Conservation (phyloP, 1,139 yeast species). For the Hanseniaspora uvarum region DNA sequence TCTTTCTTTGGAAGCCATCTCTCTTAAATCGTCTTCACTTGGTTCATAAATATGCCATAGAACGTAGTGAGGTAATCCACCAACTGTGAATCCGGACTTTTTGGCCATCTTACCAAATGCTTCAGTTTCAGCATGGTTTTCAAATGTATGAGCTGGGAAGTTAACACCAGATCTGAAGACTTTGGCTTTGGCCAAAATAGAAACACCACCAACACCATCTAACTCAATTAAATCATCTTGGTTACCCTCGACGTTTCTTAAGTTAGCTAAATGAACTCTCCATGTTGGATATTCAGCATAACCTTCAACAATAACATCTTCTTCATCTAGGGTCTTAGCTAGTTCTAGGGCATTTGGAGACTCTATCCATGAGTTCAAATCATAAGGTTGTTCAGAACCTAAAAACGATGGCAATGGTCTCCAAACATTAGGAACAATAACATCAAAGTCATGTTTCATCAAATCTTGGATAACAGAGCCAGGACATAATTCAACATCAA, state of each 20-base stretch:
- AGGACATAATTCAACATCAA: constrained; percentile 75
- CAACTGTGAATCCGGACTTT: constrained; percentile 67
- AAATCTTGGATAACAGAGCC: constrained; percentile 68
- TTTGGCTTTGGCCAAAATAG: constrained; percentile 69
- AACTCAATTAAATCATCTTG: constrained; percentile 57
- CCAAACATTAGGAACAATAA: constrained; percentile 86
- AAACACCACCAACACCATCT: constrained; percentile 88
- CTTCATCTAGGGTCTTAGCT: constrained; percentile 60
- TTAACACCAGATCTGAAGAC: constrained; percentile 76
- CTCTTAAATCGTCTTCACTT: constrained; percentile 77
- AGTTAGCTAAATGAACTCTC: constrained; percentile 72
- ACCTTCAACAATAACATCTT: constrained; percentile 84
- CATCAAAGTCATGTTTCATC: constrained; percentile 66
- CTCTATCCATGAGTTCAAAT: constrained; percentile 82
- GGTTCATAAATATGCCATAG: constrained; percentile 85
- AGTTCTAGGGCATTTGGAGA: constrained; percentile 58
- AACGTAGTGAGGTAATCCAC: constrained; percentile 82
- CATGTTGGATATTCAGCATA: constrained; percentile 85
- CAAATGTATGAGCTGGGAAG: constrained; percentile 81
- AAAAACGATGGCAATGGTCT: constrained; percentile 69
- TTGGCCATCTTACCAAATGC: constrained; percentile 85
- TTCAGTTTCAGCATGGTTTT: constrained; percentile 86
- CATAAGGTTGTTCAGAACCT: constrained; percentile 65
- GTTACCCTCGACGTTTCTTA: constrained; percentile 54
- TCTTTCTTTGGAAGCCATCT: constrained; percentile 63